Percentiles rank a stretch among this genome's conserved stretches.
Conservation (phyloP, 192 early-diverging fungal genomes). For the Geosiphon pyriformis region DNA sequence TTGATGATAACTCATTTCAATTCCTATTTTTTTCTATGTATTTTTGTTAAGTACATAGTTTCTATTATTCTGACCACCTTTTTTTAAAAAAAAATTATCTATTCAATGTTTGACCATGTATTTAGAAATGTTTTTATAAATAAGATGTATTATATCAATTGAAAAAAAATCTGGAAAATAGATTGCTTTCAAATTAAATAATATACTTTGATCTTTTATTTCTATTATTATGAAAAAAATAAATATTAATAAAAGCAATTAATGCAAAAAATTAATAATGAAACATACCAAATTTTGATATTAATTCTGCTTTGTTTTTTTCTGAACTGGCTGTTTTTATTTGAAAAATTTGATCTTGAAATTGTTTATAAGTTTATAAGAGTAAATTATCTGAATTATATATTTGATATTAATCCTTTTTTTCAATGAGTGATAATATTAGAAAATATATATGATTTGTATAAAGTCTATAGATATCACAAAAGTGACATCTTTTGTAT, state of each 20-base stretch:
- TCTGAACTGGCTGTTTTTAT: not conserved
- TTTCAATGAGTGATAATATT: not conserved
- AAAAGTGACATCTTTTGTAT: not conserved
- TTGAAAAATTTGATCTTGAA: not conserved
- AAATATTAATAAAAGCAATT: not conserved
- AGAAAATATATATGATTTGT: conserved; percentile 2
- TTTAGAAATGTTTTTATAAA: conserved; percentile 2
- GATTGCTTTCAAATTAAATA: not conserved
- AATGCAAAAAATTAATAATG: too few species aligned
- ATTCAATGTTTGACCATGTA: conserved; percentile 2
- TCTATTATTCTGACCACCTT: not conserved
- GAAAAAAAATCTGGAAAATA: not conserved
- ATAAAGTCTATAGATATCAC: not conserved
- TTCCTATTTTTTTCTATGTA: not conserved
- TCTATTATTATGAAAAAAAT: not conserved
- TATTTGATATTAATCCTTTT: not conserved
- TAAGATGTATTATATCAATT: not conserved
- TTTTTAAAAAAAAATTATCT: not conserved
- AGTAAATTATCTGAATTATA: not conserved
- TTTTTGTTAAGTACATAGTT: not conserved
- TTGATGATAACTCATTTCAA: not conserved
- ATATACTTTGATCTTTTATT: not conserved
- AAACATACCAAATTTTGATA: not conserved
- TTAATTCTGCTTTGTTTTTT: not conserved
- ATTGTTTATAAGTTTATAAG: not conserved